phyloP scores from a whole-genome alignment of 768 basidiomycete species.

The Lactifluus piperatus region DNA sequence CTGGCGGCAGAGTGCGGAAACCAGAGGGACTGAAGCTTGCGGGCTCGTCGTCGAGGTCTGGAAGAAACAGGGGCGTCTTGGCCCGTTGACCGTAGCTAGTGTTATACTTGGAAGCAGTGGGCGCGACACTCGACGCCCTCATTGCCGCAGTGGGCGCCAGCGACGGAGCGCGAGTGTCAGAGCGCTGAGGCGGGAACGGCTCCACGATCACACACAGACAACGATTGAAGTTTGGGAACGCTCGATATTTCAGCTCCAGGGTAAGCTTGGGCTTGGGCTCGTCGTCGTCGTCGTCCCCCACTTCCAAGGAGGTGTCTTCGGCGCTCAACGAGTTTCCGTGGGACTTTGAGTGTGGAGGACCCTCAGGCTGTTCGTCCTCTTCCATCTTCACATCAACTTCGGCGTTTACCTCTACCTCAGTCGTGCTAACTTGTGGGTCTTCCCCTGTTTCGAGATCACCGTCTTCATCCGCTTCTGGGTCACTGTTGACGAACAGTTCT shows the following conservation, averaged over 20 bases:
- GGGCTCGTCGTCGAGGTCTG: constrained; percentile 45
- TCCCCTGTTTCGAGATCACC: not conserved
- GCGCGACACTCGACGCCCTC: constrained; percentile 29
- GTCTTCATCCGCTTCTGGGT: not conserved
- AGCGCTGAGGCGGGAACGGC: constrained; percentile 56
- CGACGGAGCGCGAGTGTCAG: constrained; percentile 28
- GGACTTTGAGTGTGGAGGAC: not conserved
- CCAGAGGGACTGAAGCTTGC: constrained; percentile 31
- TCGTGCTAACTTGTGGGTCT: not conserved
- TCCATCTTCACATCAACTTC: constrained; percentile 2
- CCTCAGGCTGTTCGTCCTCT: constrained; percentile 1
- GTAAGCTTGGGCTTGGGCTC: constrained; percentile 62
- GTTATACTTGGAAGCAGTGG: constrained; percentile 26
- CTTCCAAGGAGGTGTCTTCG: constrained; percentile 35
- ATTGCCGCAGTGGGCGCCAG: constrained; percentile 25
- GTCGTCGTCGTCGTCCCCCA: constrained; percentile 56
- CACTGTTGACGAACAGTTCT: not conserved
- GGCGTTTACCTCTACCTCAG: not conserved
- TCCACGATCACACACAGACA: constrained; percentile 80
- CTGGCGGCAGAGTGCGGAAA: constrained; percentile 29
- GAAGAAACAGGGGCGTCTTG: constrained; percentile 65
- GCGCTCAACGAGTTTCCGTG: not conserved
- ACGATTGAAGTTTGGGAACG: constrained; percentile 60
- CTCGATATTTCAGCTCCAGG: constrained; percentile 57
- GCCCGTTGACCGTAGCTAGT: constrained; percentile 29